Evolutionary conservation across 345 rosid genomes (phyloP).

Genomic region (Populus ilicifolia): DNA sequence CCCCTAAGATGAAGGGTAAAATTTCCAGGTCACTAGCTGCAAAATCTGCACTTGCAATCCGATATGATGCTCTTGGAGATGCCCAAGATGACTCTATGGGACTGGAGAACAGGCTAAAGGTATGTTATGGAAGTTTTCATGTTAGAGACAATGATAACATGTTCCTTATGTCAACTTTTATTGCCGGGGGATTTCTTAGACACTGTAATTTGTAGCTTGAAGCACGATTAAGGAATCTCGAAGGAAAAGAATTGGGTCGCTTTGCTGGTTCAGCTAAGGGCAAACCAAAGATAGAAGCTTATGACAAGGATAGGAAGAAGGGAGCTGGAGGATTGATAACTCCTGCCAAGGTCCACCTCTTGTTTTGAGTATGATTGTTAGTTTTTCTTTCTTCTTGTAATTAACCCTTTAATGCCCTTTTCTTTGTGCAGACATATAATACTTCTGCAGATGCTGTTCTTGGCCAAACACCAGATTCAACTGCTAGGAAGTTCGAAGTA

Average conservation of each 20-base stretch:
- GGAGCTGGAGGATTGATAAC: conserved; percentile 69
- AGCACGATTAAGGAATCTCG: conserved; percentile 71
- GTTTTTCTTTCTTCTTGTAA: not conserved
- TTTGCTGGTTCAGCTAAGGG: conserved; percentile 87
- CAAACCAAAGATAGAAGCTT: conserved; percentile 82
- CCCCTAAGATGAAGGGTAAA: conserved; percentile 77
- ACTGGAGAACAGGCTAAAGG: conserved; percentile 77
- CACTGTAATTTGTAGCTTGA: conserved; percentile 51
- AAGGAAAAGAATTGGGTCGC: conserved; percentile 68
- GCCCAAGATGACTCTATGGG: conserved; percentile 74
- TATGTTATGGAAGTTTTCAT: conserved; percentile 11
- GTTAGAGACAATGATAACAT: not conserved
- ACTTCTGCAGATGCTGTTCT: conserved; percentile 65
- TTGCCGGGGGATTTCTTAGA: not conserved
- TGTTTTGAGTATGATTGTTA: not conserved
- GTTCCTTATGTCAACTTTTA: not conserved
- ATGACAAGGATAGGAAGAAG: conserved; percentile 75
- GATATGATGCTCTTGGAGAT: conserved; percentile 90
- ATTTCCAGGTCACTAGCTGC: conserved; percentile 89
- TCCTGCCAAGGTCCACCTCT: conserved; percentile 63
- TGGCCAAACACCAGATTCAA: conserved; percentile 37
- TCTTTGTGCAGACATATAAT: conserved; percentile 60
- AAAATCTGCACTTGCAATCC: conserved; percentile 69
- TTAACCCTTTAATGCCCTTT: not conserved
- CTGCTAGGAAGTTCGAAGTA: conserved; percentile 21